Percentiles rank a stretch among this genome's conserved stretches.
Conservation (phyloP, 208 protist genomes). For the Endotrypanum monterogeii region DNA sequence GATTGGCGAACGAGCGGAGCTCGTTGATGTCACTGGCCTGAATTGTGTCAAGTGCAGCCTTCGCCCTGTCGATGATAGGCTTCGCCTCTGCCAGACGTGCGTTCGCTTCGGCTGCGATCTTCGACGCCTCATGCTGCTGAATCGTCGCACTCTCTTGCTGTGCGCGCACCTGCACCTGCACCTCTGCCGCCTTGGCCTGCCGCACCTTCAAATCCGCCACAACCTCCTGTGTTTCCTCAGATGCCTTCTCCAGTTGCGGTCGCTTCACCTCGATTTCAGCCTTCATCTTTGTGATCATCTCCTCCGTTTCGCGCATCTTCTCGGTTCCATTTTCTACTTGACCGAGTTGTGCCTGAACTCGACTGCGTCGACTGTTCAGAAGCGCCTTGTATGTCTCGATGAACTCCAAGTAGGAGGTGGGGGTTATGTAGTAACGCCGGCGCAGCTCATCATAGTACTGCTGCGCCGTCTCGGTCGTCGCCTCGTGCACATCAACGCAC, state of each 20-base stretch:
- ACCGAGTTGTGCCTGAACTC: slow-evolving; percentile 87
- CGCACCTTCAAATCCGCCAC: slow-evolving; percentile 89
- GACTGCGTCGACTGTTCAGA: slow-evolving; percentile 73
- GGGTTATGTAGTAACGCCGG: slow-evolving; percentile 95
- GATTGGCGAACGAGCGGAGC: slow-evolving; percentile 94
- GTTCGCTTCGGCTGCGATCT: slow-evolving; percentile 91
- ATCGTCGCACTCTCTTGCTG: slow-evolving; percentile 91
- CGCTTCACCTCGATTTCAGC: slow-evolving; percentile 91
- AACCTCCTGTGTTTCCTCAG: slow-evolving; percentile 86
- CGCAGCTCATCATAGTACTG: slow-evolving; percentile 92
- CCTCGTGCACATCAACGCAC: slow-evolving; percentile 90
- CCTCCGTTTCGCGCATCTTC: slow-evolving; percentile 94
- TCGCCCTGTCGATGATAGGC: slow-evolving; percentile 91
- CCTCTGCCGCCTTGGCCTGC: slow-evolving; percentile 84
- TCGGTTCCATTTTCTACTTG: slow-evolving; percentile 89
- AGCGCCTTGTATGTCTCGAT: slow-evolving; percentile 93
- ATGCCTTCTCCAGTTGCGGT: slow-evolving; percentile 89
- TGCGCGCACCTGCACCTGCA: slow-evolving; percentile 87
- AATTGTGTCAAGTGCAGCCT: slow-evolving; percentile 94
- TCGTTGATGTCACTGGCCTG: slow-evolving; percentile 95
- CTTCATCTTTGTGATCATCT: slow-evolving; percentile 93
- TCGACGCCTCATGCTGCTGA: slow-evolving; percentile 84
- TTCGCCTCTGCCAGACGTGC: slow-evolving; percentile 93
- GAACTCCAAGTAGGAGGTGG: slow-evolving; percentile 96
- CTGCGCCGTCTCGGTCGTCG: slow-evolving; percentile 68